Evolutionary conservation across 352 stramenopile genomes (phyloP).

Genomic region (Phytopythium oedochilum): DNA sequence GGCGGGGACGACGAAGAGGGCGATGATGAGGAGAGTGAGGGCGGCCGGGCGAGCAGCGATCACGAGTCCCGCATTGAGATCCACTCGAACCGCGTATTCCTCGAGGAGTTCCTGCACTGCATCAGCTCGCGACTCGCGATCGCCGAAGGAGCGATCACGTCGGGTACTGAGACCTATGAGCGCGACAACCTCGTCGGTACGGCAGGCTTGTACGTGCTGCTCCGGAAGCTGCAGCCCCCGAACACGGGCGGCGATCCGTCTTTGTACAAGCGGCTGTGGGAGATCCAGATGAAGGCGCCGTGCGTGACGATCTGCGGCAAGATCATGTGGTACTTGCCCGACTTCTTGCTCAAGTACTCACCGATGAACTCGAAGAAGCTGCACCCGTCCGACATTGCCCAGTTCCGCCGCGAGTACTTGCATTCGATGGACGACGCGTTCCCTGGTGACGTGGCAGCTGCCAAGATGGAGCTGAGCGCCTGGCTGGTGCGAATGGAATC

Average conservation of each 20-base stretch:
- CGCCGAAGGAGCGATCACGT: conserved; percentile 73
- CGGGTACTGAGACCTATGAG: conserved; percentile 86
- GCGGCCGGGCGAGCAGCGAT: conserved; percentile 48
- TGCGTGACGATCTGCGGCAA: conserved; percentile 82
- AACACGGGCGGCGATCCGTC: conserved; percentile 83
- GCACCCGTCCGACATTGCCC: conserved; percentile 62
- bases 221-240: conserved; percentile 76
- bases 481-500: conserved; percentile 88
- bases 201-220: conserved; percentile 88
- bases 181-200: conserved; percentile 83
- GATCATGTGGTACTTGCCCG: conserved; percentile 81
- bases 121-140: conserved; percentile 64
- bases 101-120: conserved; percentile 86
- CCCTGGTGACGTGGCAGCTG: conserved; percentile 64
- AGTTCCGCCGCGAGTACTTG: conserved; percentile 78
- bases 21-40: conserved; percentile 48
- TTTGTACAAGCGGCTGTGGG: conserved; percentile 91
- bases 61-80: conserved; percentile 78
- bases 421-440: conserved; percentile 80
- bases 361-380: conserved; percentile 85
- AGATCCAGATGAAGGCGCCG: conserved; percentile 75
- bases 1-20: conserved; percentile 60
- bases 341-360: conserved; percentile 84
- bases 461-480: conserved; percentile 76
- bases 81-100: conserved; percentile 73